Evolutionary conservation across 352 stramenopile genomes (phyloP).

Genomic region (Globisporangium solare): DNA sequence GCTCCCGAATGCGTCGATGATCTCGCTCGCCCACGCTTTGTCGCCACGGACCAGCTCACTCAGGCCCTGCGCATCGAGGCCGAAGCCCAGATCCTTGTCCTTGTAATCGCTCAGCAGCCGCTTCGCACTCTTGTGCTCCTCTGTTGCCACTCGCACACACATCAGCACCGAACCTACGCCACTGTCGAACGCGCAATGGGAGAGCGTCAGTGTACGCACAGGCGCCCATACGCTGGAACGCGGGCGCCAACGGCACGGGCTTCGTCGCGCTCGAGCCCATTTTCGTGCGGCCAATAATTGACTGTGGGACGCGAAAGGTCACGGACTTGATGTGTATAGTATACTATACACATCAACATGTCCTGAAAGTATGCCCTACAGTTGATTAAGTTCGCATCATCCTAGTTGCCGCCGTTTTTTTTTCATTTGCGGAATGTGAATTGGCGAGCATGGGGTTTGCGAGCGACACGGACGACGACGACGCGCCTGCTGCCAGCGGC

Average conservation of each 20-base stretch:
- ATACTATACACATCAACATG: not conserved
- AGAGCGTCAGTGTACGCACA: conserved; percentile 26
- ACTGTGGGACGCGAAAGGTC: conserved; percentile 3
- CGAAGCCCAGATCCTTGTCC: conserved; percentile 74
- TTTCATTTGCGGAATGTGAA: not conserved
- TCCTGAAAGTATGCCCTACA: not conserved
- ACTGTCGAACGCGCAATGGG: not conserved
- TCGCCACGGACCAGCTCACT: conserved; percentile 42
- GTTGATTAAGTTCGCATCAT: no score
- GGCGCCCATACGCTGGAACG: conserved; percentile 49
- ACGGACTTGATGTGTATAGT: not conserved
- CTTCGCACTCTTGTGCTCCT: conserved; percentile 47
- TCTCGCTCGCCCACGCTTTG: conserved; percentile 44
- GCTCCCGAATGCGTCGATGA: conserved; percentile 53
- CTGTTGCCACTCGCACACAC: conserved; percentile 15
- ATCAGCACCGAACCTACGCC: not conserved
- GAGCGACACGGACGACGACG: conserved; percentile 6
- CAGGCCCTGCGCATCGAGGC: conserved; percentile 44
- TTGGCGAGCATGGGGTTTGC: conserved; percentile 1
- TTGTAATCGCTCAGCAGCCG: conserved; percentile 60
- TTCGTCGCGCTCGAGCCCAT: conserved; percentile 54
- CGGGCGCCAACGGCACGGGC: conserved; percentile 27
- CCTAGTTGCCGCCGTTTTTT: not conserved
- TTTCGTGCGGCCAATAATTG: not conserved
- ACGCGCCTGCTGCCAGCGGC: not conserved